These are phyloP conservation scores for Arthrobotrys musiformis DNA, from an alignment of 2,329 filamentous ascomycete genomes.

Conservation along the genomic window DNA sequence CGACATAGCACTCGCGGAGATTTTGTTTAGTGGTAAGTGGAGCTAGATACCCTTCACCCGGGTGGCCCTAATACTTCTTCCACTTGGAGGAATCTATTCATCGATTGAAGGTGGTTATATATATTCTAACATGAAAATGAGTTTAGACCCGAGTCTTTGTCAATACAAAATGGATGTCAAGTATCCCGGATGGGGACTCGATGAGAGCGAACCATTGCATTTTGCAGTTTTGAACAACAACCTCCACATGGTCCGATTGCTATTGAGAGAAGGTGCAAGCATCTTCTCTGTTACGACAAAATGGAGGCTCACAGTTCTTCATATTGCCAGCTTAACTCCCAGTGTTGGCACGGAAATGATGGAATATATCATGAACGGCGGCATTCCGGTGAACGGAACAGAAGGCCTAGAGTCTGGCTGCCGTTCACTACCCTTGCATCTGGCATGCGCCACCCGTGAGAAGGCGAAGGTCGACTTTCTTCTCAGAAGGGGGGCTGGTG, in stretches of 20 bases:
- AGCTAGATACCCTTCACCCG: too few species aligned
- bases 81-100: background rate
- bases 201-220: constrained; percentile 4
- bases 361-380: background rate
- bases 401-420: background rate
- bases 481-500: background rate
- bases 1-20: background rate
- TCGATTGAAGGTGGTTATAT: background rate
- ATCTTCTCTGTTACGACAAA: background rate
- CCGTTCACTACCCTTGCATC: background rate
- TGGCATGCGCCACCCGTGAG: background rate
- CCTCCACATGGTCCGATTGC: background rate
- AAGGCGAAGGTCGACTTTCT: background rate
- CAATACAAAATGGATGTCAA: background rate
- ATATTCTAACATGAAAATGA: background rate
- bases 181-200: background rate
- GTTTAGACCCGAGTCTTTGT: background rate
- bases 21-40: constrained; percentile 13
- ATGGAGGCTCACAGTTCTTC: background rate
- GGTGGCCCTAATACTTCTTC: background rate
- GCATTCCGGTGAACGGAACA: background rate
- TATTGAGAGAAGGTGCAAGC: constrained; percentile 5
- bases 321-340: background rate
- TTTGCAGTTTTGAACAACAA: background rate
- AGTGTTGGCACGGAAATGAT: background rate